These are phyloP conservation scores for Cyberlindnera maclurae DNA, from an alignment of 805 yeast species.

Conservation along the genomic window DNA sequence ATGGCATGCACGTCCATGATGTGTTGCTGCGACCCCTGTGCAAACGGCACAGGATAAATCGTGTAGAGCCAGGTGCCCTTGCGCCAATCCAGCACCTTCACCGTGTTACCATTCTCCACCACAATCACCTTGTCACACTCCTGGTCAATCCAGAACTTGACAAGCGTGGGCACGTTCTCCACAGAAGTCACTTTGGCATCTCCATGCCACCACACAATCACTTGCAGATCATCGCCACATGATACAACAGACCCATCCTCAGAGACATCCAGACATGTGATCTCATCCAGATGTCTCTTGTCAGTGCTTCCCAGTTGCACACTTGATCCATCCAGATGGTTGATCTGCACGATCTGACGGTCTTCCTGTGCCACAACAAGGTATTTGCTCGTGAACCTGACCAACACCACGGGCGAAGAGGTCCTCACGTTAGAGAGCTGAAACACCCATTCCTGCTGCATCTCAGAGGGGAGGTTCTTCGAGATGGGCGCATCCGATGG, in stretches of 20 bases:
- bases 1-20: conserved; percentile 19
- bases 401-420: conserved; percentile 8
- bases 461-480: conserved; percentile 15
- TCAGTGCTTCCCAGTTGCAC: conserved; percentile 6
- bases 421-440: conserved; percentile 11
- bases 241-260: conserved; percentile 25
- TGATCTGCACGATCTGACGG: conserved; percentile 13
- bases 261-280: conserved; percentile 27
- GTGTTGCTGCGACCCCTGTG: conserved; percentile 6
- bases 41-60: conserved; percentile 25
- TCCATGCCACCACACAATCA: conserved; percentile 25
- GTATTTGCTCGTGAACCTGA: conserved; percentile 19
- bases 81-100: conserved; percentile 29
- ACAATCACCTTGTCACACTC: conserved; percentile 27
- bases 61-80: conserved; percentile 24
- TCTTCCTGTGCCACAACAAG: conserved; percentile 16
- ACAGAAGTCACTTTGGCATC: conserved; percentile 5
- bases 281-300: conserved; percentile 12
- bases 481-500: conserved; percentile 17
- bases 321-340: conserved; percentile 13
- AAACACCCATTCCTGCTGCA: conserved; percentile 23
- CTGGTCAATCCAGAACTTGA: conserved; percentile 28
- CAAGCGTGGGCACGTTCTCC: conserved; percentile 21
- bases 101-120: conserved; percentile 26
- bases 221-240: conserved; percentile 25